These are phyloP conservation scores for Vaccinium corymbosum DNA, from an alignment of 148 eudicot genomes.

Conservation along the genomic window DNA sequence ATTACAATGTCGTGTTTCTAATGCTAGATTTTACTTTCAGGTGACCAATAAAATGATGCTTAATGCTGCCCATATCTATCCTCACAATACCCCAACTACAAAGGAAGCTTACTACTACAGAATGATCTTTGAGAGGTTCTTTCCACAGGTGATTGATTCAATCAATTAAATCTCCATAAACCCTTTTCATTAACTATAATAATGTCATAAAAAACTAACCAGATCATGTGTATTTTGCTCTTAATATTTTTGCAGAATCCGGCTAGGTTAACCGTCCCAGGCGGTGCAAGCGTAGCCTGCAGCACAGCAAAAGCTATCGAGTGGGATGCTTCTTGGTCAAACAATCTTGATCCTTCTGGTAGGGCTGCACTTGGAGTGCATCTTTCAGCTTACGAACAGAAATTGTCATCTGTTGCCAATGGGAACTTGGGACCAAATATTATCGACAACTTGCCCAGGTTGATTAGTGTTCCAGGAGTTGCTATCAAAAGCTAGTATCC, in stretches of 20 bases:
- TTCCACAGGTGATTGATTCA: conserved; percentile 57
- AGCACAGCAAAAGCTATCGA: conserved; percentile 84
- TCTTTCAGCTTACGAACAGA: conserved; percentile 22
- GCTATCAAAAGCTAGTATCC: conserved; percentile 5
- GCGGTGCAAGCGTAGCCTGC: conserved; percentile 85
- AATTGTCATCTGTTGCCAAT: background rate
- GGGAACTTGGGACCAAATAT: conserved; percentile 1
- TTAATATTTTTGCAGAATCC: conserved; percentile 51
- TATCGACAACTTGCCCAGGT: background rate
- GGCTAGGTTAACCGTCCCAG: conserved; percentile 72
- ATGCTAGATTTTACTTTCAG: conserved; percentile 28
- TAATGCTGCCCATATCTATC: conserved; percentile 64
- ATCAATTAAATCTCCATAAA: background rate
- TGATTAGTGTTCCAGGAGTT: conserved; percentile 1
- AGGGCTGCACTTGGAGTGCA: conserved; percentile 88
- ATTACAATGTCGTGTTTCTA: background rate
- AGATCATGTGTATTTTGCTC: background rate
- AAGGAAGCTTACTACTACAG: conserved; percentile 90
- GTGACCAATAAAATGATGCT: conserved; percentile 83
- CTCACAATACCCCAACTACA: conserved; percentile 75
- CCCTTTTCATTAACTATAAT: background rate
- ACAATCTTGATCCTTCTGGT: conserved; percentile 89
- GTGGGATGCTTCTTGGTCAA: conserved; percentile 87
- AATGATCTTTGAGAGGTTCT: conserved; percentile 77
- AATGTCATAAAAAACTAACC: background rate